phyloP scores from a whole-genome alignment of 192 early-diverging fungal genomes.

The Diversispora epigaea region DNA sequence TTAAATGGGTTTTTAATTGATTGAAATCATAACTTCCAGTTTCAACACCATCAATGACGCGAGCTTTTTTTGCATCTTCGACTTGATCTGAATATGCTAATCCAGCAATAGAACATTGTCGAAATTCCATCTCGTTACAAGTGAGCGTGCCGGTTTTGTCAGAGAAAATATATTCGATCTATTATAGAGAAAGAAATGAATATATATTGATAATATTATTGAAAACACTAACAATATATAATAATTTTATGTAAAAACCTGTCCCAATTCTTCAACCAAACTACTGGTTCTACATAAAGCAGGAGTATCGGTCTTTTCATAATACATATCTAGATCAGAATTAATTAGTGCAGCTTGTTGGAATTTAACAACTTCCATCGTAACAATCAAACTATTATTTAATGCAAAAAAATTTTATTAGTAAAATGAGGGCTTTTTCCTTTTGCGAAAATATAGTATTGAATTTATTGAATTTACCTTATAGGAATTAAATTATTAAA shows the following conservation, averaged over 20 bases:
- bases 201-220: background rate
- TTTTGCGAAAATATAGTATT: background rate
- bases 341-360: slow-evolving; percentile 86
- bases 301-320: slow-evolving; percentile 89
- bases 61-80: slow-evolving; percentile 86
- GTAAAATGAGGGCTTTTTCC: background rate
- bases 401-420: slow-evolving; percentile 14
- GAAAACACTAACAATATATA: background rate
- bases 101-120: slow-evolving; percentile 88
- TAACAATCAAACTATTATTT: slow-evolving; percentile 88
- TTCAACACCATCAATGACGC: slow-evolving; percentile 66
- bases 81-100: slow-evolving; percentile 86
- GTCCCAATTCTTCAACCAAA: slow-evolving; percentile 95
- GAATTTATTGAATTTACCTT: slow-evolving; percentile 47
- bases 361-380: slow-evolving; percentile 98
- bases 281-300: slow-evolving; percentile 90
- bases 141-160: slow-evolving; percentile 93
- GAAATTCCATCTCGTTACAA: slow-evolving; percentile 88
- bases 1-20: slow-evolving; percentile 61
- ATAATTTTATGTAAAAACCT: slow-evolving; percentile 35
- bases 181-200: slow-evolving; percentile 1
- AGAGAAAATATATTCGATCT: slow-evolving; percentile 96
- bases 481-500: slow-evolving; percentile 99
- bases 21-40: slow-evolving; percentile 67
- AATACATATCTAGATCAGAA: slow-evolving; percentile 94